These are phyloP conservation scores for Vinca minor DNA, from an alignment of 257 asterid genomes.

Conservation along the genomic window DNA sequence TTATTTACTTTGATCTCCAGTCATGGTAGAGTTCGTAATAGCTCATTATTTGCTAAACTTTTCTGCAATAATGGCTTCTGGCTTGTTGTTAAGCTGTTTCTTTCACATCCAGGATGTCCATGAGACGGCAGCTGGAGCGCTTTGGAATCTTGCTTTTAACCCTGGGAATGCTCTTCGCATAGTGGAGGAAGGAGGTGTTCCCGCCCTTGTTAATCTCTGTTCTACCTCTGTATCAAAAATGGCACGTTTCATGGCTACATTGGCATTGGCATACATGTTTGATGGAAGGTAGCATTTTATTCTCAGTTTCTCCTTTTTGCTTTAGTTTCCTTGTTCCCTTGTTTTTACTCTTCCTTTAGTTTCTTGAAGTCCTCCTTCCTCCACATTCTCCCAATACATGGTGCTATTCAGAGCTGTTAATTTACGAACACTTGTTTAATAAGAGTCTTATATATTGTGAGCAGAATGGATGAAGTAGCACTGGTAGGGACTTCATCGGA, in stretches of 20 bases:
- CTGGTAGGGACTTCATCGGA: conserved; percentile 48
- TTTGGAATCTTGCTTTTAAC: conserved; percentile 91
- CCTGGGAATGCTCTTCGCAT: conserved; percentile 88
- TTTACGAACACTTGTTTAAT: conserved; percentile 2
- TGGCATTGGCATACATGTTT: conserved; percentile 82
- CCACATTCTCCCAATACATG: not conserved
- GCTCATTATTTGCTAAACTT: not conserved
- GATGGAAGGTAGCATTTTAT: conserved; percentile 62
- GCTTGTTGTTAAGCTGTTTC: conserved; percentile 9
- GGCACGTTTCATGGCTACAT: conserved; percentile 96
- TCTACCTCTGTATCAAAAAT: conserved; percentile 71
- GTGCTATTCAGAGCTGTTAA: not conserved
- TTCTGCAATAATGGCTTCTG: conserved; percentile 2
- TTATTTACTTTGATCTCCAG: no score
- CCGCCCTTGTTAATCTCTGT: conserved; percentile 64
- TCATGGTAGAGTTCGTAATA: no score
- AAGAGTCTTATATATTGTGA: conserved; percentile 10
- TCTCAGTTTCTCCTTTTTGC: not conserved
- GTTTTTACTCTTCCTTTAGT: not conserved
- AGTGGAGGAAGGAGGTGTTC: conserved; percentile 89
- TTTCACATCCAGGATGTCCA: conserved; percentile 74
- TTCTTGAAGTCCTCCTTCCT: not conserved
- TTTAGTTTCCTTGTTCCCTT: not conserved
- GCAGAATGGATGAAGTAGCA: conserved; percentile 74
- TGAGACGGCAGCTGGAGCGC: conserved; percentile 97